phyloP scores from a whole-genome alignment of 179 eudicot species.

The Silene vulgaris region DNA sequence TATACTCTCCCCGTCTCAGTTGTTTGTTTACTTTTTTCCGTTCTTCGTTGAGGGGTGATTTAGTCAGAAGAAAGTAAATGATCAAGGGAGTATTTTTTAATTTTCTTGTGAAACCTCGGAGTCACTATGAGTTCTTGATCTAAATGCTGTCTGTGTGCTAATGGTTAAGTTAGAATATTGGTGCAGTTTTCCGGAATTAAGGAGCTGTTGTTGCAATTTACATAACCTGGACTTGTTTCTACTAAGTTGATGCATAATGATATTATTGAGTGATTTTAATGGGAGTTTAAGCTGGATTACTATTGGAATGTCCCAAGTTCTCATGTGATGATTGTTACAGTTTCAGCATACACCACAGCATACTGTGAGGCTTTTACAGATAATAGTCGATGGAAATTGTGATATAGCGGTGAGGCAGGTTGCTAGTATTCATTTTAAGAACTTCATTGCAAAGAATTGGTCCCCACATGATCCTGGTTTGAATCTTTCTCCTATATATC shows the following conservation, averaged over 20 bases:
- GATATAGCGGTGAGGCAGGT: constrained; percentile 85
- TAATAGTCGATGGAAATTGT: constrained; percentile 74
- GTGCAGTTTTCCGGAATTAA: not conserved
- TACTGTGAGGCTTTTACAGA: constrained; percentile 85
- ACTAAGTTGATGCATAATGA: not conserved
- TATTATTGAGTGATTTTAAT: not conserved
- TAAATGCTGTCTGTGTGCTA: no score
- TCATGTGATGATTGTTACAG: constrained; percentile 39
- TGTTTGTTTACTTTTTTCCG: no score
- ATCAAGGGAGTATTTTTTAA: not conserved
- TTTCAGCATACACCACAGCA: constrained; percentile 80
- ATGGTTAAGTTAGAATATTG: no score
- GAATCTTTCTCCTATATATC: constrained; percentile 8
- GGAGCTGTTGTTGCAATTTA: not conserved
- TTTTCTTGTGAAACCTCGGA: no score
- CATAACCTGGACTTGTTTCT: not conserved
- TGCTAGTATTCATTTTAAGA: constrained; percentile 90
- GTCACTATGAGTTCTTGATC: no score
- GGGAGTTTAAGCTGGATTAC: not conserved
- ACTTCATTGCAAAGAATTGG: constrained; percentile 88
- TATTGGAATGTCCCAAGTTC: not conserved
- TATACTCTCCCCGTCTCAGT: no score
- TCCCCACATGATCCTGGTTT: constrained; percentile 81
- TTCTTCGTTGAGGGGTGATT: no score
- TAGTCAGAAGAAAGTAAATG: no score